These are phyloP conservation scores for Colletotrichum tropicale DNA, from an alignment of 2,329 filamentous ascomycete species.

Conservation along the genomic window DNA sequence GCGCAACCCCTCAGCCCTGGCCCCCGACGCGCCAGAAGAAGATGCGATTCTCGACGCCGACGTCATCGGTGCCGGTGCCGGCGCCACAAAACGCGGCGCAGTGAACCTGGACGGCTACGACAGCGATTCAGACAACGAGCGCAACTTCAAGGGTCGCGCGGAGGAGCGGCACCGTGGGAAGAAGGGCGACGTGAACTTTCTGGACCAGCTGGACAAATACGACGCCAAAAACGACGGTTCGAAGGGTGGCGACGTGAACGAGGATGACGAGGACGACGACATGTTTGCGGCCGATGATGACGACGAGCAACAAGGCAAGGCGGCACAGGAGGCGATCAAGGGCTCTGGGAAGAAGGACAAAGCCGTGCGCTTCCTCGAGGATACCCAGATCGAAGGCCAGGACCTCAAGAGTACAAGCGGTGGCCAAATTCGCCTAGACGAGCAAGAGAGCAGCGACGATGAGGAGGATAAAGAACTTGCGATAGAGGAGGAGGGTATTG, in stretches of 20 bases:
- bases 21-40: slow-evolving; percentile 78
- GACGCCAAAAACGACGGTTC: slow-evolving; percentile 43
- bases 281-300: slow-evolving; percentile 78
- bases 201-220: slow-evolving; percentile 61
- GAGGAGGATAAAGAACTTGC: slow-evolving; percentile 78
- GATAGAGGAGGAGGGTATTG: slow-evolving; percentile 75
- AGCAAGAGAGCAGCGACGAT: slow-evolving; percentile 62
- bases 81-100: slow-evolving; percentile 85
- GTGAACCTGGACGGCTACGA: slow-evolving; percentile 98
- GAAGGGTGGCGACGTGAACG: slow-evolving; percentile 34
- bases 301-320: slow-evolving; percentile 45
- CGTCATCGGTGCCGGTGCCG: slow-evolving; percentile 81
- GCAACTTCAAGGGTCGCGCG: slow-evolving; percentile 77
- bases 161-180: slow-evolving; percentile 56
- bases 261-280: slow-evolving; percentile 58
- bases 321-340: slow-evolving; percentile 24
- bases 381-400: slow-evolving; percentile 76
- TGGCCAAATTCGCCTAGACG: slow-evolving; percentile 69
- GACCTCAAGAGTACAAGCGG: slow-evolving; percentile 75
- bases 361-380: slow-evolving; percentile 64
- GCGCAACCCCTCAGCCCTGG: slow-evolving; percentile 91
- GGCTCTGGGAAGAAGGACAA: slow-evolving; percentile 59
- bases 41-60: slow-evolving; percentile 85
- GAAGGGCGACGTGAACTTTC: slow-evolving; percentile 50
- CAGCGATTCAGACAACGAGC: slow-evolving; percentile 87